Evolutionary conservation across 768 basidiomycete genomes (phyloP).

Genomic region (Psilocybe cubensis): DNA sequence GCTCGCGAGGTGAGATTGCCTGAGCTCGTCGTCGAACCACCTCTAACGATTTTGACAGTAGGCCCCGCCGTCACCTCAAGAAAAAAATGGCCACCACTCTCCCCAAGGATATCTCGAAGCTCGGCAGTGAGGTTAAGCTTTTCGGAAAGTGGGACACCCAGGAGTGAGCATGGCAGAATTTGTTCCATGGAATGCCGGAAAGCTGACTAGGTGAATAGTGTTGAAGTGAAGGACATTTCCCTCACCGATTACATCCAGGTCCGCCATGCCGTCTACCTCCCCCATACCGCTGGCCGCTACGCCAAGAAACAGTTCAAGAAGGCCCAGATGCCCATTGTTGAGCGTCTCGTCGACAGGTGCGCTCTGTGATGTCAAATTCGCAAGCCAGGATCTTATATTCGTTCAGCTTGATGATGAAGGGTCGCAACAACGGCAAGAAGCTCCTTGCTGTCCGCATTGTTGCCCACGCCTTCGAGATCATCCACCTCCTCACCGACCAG

Average conservation of each 20-base stretch:
- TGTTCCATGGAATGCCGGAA: slow-evolving; percentile 19
- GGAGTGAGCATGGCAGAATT: slow-evolving; percentile 64
- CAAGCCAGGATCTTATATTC: slow-evolving; percentile 1
- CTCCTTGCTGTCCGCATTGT: slow-evolving; percentile 98
- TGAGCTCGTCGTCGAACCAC: slow-evolving; percentile 32
- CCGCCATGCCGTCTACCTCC: slow-evolving; percentile 95
- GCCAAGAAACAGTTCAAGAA: slow-evolving; percentile 99
- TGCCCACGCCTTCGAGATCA: slow-evolving; percentile 98
- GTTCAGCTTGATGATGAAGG: slow-evolving; percentile 98
- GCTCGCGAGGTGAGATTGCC: slow-evolving; percentile 36
- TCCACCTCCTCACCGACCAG: slow-evolving; percentile 99
- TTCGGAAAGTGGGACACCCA: slow-evolving; percentile 99
- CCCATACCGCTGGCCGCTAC: slow-evolving; percentile 99
- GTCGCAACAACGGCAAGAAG: slow-evolving; percentile 99
- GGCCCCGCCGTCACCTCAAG: slow-evolving; percentile 36
- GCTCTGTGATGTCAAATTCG: slow-evolving; percentile 19
- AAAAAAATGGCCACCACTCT: slow-evolving; percentile 76
- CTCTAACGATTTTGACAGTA: slow-evolving; percentile 25
- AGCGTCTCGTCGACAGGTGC: slow-evolving; percentile 96
- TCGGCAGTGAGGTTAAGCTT: slow-evolving; percentile 89
- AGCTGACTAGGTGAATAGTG: slow-evolving; percentile 48
- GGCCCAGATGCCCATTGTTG: slow-evolving; percentile 99
- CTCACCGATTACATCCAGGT: slow-evolving; percentile 99
- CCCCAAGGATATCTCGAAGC: slow-evolving; percentile 79
- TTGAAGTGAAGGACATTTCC: slow-evolving; percentile 99